Percentiles rank a stretch among this genome's conserved stretches.
Evolutionary conservation across 345 rosid species (phyloP).

Genomic region (Lagerstroemia speciosa): DNA sequence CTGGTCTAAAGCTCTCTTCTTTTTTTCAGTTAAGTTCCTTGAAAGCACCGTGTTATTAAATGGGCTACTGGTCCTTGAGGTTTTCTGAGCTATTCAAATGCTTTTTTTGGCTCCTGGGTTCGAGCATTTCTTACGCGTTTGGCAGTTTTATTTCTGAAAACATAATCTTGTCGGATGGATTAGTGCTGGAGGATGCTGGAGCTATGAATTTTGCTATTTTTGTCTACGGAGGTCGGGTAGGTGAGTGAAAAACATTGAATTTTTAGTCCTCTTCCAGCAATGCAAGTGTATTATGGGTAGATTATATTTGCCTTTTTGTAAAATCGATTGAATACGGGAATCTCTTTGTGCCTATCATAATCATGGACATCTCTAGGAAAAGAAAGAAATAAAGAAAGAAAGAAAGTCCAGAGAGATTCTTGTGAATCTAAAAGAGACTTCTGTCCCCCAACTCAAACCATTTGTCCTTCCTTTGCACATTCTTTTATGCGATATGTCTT

Average conservation of each 20-base stretch:
- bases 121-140: not conserved
- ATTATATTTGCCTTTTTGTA: slow-evolving; percentile 3
- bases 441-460: not conserved
- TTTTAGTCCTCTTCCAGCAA: not conserved
- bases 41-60: not conserved
- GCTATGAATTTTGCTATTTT: not conserved
- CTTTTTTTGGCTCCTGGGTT: not conserved
- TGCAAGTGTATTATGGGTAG: not conserved
- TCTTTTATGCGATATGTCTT: not conserved
- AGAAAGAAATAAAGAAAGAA: slow-evolving; percentile 2
- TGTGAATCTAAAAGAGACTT: slow-evolving; percentile 1
- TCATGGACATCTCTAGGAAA: slow-evolving; percentile 1
- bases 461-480: slow-evolving; percentile 1
- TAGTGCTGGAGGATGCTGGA: not conserved
- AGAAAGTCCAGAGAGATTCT: slow-evolving; percentile 6
- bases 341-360: slow-evolving; percentile 1
- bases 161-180: not conserved
- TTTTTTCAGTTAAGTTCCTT: not conserved
- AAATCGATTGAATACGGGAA: not conserved
- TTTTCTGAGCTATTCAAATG: not conserved
- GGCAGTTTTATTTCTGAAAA: not conserved
- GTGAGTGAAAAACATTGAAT: not conserved
- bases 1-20: not conserved
- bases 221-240: not conserved
- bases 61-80: not conserved